Evolutionary conservation across 331 rosid species (phyloP).

Genomic region (Acacia concinna): DNA sequence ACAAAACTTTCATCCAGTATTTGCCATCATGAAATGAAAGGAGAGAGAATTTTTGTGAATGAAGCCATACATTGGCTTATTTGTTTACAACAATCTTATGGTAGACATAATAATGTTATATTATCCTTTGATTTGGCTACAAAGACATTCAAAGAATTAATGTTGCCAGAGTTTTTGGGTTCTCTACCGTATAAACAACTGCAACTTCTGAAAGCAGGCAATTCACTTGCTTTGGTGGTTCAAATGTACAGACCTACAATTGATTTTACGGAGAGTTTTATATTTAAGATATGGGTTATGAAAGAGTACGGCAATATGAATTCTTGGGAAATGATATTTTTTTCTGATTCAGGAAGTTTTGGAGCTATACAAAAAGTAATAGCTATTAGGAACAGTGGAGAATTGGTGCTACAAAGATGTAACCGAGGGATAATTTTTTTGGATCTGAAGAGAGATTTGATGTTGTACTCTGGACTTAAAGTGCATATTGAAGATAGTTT

Average conservation of each 20-base stretch:
- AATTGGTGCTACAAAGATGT: not conserved
- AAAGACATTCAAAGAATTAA: not conserved
- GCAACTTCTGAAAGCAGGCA: not conserved
- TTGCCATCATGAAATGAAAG: no score
- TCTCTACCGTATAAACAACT: not conserved
- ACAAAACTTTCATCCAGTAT: not conserved
- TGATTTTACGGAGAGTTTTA: no score
- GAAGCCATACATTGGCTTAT: not conserved
- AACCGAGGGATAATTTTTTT: not conserved
- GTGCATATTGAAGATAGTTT: no score
- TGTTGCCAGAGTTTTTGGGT: not conserved
- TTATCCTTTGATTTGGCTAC: not conserved
- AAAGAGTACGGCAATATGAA: not conserved
- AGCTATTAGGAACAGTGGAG: not conserved
- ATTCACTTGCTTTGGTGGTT: not conserved
- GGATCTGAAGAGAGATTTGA: not conserved
- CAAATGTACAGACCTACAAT: no score
- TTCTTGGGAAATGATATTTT: not conserved
- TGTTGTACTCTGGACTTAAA: not conserved
- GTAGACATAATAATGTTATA: no score
- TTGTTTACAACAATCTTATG: no score
- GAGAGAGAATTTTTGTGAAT: no score
- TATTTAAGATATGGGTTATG: not conserved
- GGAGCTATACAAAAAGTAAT: not conserved
- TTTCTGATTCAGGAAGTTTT: not conserved